Percentiles rank a stretch among this genome's conserved stretches.
Evolutionary conservation across 2,329 filamentous ascomycete species (phyloP).

Genomic region (Karstenula rhodostoma): DNA sequence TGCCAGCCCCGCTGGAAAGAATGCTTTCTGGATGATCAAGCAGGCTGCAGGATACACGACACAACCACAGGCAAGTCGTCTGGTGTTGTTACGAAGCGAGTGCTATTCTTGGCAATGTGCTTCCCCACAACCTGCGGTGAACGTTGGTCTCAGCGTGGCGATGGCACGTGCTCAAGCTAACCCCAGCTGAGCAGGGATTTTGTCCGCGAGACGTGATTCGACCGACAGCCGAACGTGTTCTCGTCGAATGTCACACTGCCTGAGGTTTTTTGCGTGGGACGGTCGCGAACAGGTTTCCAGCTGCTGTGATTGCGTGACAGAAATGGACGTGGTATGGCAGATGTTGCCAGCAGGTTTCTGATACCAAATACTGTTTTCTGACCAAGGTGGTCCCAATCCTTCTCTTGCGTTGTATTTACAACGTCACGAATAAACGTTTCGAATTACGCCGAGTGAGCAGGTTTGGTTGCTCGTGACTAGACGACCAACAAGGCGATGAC

Average conservation of each 20-base stretch:
- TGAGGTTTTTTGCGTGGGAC: background rate
- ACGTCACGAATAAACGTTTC: constrained; percentile 9
- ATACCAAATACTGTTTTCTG: background rate
- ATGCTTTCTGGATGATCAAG: background rate
- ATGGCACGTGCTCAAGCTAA: background rate
- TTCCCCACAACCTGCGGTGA: constrained; percentile 9
- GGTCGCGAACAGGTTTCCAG: background rate
- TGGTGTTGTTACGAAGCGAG: background rate
- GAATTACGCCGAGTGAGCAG: background rate
- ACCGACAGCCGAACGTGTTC: background rate
- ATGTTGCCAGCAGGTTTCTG: background rate
- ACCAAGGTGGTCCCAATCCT: background rate
- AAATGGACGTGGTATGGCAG: background rate
- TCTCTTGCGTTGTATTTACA: background rate
- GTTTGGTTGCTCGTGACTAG: constrained; percentile 3
- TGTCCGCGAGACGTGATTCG: background rate
- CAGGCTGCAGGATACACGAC: background rate
- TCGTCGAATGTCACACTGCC: background rate
- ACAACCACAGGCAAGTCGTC: background rate
- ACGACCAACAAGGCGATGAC: background rate
- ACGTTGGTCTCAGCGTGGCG: constrained; percentile 10
- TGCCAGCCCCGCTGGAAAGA: background rate
- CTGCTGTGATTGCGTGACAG: background rate
- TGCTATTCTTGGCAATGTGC: constrained; percentile 4
- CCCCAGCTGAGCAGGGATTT: background rate